Evolutionary conservation across 208 protist genomes (phyloP).

Genomic region (Trypanosoma lewisi): DNA sequence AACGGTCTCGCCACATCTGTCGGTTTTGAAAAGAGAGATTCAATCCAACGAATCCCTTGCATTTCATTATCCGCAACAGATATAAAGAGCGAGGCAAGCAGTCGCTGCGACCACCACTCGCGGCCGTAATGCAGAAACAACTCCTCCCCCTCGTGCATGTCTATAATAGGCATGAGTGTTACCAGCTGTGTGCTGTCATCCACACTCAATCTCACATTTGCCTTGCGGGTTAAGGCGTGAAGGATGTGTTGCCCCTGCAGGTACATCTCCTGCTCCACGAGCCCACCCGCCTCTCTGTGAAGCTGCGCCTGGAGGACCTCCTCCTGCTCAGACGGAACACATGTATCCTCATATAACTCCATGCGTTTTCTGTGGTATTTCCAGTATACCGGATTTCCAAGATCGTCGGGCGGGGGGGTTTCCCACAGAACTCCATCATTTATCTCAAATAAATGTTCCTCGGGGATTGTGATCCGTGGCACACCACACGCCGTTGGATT

Average conservation of each 20-base stretch:
- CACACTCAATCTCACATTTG: slow-evolving; percentile 60
- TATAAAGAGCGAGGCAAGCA: slow-evolving; percentile 65
- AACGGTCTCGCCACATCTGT: slow-evolving; percentile 59
- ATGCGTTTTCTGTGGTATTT: slow-evolving; percentile 55
- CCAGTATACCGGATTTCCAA: slow-evolving; percentile 68
- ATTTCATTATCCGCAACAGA: slow-evolving; percentile 43
- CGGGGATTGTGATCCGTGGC: slow-evolving; percentile 45
- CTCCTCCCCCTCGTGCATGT: slow-evolving; percentile 71
- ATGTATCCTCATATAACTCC: slow-evolving; percentile 61
- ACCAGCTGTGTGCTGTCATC: slow-evolving; percentile 50
- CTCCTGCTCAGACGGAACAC: slow-evolving; percentile 27
- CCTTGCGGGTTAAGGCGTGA: slow-evolving; percentile 54
- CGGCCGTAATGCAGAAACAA: slow-evolving; percentile 82
- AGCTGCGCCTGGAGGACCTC: slow-evolving; percentile 22
- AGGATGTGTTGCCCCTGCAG: slow-evolving; percentile 34
- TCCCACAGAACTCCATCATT: slow-evolving; percentile 77
- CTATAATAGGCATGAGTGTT: slow-evolving; percentile 56
- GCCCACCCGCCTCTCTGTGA: neutral
- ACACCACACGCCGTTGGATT: neutral
- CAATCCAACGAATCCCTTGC: slow-evolving; percentile 61
- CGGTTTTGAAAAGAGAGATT: slow-evolving; percentile 45
- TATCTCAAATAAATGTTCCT: slow-evolving; percentile 80
- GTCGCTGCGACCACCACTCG: slow-evolving; percentile 82
- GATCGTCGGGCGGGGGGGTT: slow-evolving; percentile 63
- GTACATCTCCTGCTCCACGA: slow-evolving; percentile 31